Base-by-base conservation (phyloP, 768 basidiomycete species). In the Clitopilus passeckerianus region DNA sequence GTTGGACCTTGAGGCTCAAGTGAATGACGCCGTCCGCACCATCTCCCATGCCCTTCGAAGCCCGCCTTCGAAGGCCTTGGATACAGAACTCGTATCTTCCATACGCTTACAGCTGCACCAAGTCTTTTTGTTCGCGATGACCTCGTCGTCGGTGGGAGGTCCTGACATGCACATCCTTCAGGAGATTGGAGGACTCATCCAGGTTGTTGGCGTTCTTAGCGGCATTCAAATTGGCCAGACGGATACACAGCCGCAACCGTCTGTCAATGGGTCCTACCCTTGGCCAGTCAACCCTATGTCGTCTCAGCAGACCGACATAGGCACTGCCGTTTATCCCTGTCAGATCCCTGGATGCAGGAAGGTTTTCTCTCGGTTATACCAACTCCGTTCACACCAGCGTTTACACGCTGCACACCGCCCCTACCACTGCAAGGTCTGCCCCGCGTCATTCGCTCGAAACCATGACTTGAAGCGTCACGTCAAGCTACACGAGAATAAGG, bases 391-490 rank as follows among this genome's bases (percentile, higher is more conserved):
- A 2, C 91, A 93, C 70, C 84, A 89, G 65, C 85, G 84, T 37
- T 70, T 82, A 30, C 90, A 91, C 64, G 77, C 86, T 3, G 68
- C 76, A 0, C 82, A 87, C 63, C 83, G 89, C 8, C 88, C 89
- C 0, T 87, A 80, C 70, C 80, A 82, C 15, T 91, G 90, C 63
- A 72, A 67, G 1, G 68, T 72, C 3, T 92, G 90, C 60, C 85
- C 90, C 6, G 88, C 88, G 5, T 87, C 87, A 15, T 92, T 92
- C 70, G 84, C 86, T 3, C 82, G 90, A 53, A 89, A 87, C 61
- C 90, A 91, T 63, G 90, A 91, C 68, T 77, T 91, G 53, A 91
- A 89, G 72, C 82, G 90, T n/a, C 90, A 92, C 69, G 67, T 81
- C 54, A 84, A 83, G 65, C 73, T 88, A 37, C 90, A 92, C 68